Base-by-base conservation (phyloP, 2,329 filamentous ascomycete genomes). In the Camptophora hylomeconis region DNA sequence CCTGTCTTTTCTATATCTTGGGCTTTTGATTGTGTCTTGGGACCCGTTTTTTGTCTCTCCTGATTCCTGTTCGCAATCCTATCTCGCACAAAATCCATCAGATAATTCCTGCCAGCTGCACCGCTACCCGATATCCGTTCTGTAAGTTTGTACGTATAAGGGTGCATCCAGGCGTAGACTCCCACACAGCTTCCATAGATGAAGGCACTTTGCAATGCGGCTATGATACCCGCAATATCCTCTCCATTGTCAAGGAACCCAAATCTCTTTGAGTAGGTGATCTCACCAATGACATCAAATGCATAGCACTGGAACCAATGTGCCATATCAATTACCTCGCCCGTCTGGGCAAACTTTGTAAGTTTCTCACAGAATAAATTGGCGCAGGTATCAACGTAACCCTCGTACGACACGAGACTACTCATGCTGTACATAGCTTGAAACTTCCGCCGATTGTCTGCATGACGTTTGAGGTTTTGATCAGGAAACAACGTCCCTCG, bases 251-350 rank as follows among this genome's bases (percentile, higher is more conserved):
- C 78, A 2, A 86, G 56, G 40, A 86, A 86, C 0, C 80, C 80
- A 33, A 83, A 67, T 0, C 76, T 64, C 49, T 80, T 80, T 49
- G 71, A 74, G 54, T 40, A 44, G n/a, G 41, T 42, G 18, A 44
- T 40, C 13, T 40, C 33, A 10, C 39, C 41, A 22, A 44, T 83
- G 9, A 84, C 79, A 46, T 86, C 80, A 45, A 86, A 86, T 0
- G 80, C 80, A 42, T 80, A 84, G 48, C 75, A 84, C 45, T 86
- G 80, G 33, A 86, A 56, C 80, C 80, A 84, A 25, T 38, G 31
- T 2, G 22, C 42, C 34, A 45, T 6, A 35, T 69, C 51, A 3
- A 67, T 38, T 0, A 35, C 30, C 3, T 47, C 10, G 0, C 42
- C 41, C 0, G 33, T 29, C 1, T 35, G 28, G 2, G 58, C 52